phyloP scores from a whole-genome alignment of 176 grass and related monocot species.

The Triticum monococcum region DNA sequence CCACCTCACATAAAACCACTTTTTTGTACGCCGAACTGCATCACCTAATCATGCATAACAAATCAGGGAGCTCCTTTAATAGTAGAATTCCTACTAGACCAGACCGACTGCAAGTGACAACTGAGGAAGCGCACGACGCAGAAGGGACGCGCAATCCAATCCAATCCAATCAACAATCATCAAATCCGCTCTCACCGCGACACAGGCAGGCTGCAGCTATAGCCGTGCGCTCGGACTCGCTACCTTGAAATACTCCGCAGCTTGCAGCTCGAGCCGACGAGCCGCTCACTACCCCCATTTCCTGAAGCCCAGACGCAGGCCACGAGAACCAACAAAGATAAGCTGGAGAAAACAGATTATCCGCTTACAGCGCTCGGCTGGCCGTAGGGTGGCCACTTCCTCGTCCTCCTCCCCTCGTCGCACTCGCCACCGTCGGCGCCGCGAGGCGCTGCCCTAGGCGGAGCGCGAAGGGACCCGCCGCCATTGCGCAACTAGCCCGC shows the following conservation, averaged over 20 bases:
- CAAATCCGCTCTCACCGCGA: neutral
- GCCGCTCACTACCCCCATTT: neutral
- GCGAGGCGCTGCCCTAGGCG: conserved; percentile 29
- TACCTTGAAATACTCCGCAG: neutral
- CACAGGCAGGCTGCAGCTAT: neutral
- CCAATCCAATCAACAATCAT: neutral
- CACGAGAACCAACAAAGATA: neutral
- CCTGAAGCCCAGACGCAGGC: neutral
- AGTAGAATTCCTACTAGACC: neutral
- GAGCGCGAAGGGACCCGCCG: conserved; percentile 18
- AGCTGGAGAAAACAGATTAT: neutral
- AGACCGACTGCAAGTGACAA: neutral
- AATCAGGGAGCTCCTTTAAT: neutral
- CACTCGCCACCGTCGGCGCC: neutral
- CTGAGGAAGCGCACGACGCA: neutral
- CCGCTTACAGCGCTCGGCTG: conserved; percentile 37
- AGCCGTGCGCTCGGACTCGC: neutral
- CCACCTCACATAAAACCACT: neutral
- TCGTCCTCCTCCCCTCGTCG: neutral
- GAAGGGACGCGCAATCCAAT: neutral
- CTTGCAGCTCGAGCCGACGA: neutral
- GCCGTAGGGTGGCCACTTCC: neutral
- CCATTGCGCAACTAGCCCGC: conserved; percentile 17
- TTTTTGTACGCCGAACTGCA: neutral
- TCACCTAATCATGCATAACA: neutral